A percentile compares a stretch with the other conserved stretches of the same genome.
Conservation (phyloP, 495 filamentous ascomycete genomes). For the Aspergillus sparsus region DNA sequence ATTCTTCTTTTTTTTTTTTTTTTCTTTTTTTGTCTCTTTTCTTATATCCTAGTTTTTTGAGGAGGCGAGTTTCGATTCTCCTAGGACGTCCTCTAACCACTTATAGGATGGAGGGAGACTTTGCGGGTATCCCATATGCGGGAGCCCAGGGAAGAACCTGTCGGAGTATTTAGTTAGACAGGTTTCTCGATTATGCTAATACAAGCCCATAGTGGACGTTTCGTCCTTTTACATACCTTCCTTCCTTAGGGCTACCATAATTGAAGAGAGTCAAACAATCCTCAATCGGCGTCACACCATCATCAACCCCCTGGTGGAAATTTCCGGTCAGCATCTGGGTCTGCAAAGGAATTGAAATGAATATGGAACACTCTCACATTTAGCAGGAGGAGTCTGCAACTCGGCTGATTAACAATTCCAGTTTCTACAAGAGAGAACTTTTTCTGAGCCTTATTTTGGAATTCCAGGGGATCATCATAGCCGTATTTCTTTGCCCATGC, state of each 20-base stretch:
- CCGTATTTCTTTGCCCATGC: slow-evolving; percentile 73
- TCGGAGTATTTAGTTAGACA: not conserved
- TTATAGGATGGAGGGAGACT: slow-evolving; percentile 39
- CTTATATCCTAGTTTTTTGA: not conserved
- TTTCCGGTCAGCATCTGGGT: slow-evolving; percentile 6
- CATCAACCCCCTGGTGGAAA: slow-evolving; percentile 57
- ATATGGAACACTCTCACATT: slow-evolving; percentile 52
- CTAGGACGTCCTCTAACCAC: slow-evolving; percentile 42
- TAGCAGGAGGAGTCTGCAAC: slow-evolving; percentile 63
- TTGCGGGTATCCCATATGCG: slow-evolving; percentile 67
- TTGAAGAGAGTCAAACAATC: slow-evolving; percentile 69
- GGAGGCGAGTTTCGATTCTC: slow-evolving; percentile 4
- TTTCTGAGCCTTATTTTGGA: slow-evolving; percentile 59
- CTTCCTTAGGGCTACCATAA: slow-evolving; percentile 74
- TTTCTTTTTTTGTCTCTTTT: too few relatives aligned
- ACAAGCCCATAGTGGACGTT: not conserved
- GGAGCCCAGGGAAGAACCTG: slow-evolving; percentile 54
- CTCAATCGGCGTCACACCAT: slow-evolving; percentile 77
- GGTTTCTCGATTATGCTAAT: too few relatives aligned
- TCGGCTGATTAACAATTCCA: slow-evolving; percentile 64
- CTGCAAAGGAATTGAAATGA: not conserved
- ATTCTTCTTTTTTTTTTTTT: too few relatives aligned
- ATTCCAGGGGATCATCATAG: slow-evolving; percentile 59
- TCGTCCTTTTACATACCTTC: slow-evolving; percentile 37
- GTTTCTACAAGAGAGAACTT: slow-evolving; percentile 75